These are phyloP conservation scores for Diddensiella santjacobensis DNA, from an alignment of 805 yeast species.

Conservation along the genomic window DNA sequence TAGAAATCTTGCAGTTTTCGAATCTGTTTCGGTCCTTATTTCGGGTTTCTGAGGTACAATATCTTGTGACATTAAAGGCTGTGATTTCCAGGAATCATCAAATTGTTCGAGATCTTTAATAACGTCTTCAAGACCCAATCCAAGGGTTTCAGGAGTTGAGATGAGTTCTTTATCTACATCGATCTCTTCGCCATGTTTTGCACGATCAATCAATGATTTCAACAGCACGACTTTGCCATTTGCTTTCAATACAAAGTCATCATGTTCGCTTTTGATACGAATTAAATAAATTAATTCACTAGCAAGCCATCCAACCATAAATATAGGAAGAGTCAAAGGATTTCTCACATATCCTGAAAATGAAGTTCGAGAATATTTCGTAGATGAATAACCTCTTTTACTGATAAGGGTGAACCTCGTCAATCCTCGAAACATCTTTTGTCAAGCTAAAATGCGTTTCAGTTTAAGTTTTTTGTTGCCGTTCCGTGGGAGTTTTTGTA, in stretches of 20 bases:
- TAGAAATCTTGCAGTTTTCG: no score
- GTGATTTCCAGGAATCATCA: slow-evolving; percentile 23
- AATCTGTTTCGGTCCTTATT: no score
- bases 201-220: slow-evolving; percentile 38
- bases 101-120: slow-evolving; percentile 29
- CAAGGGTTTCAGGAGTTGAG: slow-evolving; percentile 30
- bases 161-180: slow-evolving; percentile 42
- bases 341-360: background rate
- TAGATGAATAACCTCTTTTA: background rate
- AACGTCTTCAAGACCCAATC: slow-evolving; percentile 26
- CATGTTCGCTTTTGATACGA: slow-evolving; percentile 38
- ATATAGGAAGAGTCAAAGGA: slow-evolving; percentile 38
- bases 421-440: background rate
- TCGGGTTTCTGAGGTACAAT: no score
- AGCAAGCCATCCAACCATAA: slow-evolving; percentile 44
- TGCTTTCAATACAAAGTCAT: slow-evolving; percentile 40
- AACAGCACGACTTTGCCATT: slow-evolving; percentile 38
- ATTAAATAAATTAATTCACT: slow-evolving; percentile 47
- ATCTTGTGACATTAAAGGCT: no score
- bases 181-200: slow-evolving; percentile 39
- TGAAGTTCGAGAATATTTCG: background rate
- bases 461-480: no score
- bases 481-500: no score
- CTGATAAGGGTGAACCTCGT: background rate
- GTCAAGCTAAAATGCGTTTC: no score